Conservation (phyloP, 345 rosid genomes). For the Eucalyptus erythrocorys region DNA sequence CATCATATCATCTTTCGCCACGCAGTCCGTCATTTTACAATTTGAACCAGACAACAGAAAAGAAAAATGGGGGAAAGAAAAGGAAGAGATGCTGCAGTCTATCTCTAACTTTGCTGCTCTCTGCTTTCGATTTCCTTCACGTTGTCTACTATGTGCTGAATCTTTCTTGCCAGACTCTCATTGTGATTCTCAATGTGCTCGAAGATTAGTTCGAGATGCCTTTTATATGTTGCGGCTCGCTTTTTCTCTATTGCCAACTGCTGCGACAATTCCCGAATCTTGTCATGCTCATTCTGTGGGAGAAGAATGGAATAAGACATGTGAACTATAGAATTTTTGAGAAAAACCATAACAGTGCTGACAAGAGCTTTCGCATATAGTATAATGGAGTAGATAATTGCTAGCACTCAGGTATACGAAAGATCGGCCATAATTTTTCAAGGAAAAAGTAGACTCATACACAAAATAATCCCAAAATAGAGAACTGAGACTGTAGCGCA, state of each 20-base stretch:
- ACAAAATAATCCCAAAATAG: background rate
- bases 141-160: slow-evolving; percentile 65
- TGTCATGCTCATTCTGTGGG: slow-evolving; percentile 82
- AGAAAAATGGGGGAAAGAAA: background rate
- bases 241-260: slow-evolving; percentile 89
- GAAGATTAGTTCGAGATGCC: slow-evolving; percentile 81
- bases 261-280: slow-evolving; percentile 82
- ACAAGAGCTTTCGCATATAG: background rate
- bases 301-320: background rate
- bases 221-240: slow-evolving; percentile 80
- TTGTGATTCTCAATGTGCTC: slow-evolving; percentile 93
- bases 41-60: background rate
- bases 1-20: background rate
- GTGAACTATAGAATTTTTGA: background rate
- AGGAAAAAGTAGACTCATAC: background rate
- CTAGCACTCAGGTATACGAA: background rate
- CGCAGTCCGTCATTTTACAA: background rate
- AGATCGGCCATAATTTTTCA: background rate
- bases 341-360: background rate
- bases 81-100: background rate
- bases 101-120: slow-evolving; percentile 36
- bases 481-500: background rate
- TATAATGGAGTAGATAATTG: background rate
- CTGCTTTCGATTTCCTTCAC: slow-evolving; percentile 65
- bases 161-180: slow-evolving; percentile 67